These are phyloP conservation scores for Hsuehochloa calcarea DNA, from an alignment of 176 grass and related monocot species.

Conservation along the genomic window DNA sequence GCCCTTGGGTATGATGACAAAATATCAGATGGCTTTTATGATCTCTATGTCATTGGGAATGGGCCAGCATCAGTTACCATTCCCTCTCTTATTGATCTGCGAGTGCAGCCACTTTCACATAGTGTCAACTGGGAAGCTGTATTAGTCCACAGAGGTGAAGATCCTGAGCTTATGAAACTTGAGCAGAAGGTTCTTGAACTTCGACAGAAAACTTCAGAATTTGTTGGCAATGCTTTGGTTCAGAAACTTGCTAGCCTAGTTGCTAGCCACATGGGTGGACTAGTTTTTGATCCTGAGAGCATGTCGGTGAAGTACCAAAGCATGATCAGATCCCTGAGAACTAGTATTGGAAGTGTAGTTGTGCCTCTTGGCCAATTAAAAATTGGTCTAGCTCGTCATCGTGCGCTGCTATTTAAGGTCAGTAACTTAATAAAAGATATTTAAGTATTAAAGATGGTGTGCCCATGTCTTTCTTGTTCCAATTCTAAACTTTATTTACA, in stretches of 20 bases:
- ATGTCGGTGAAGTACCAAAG: slow-evolving; percentile 57
- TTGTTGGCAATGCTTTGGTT: slow-evolving; percentile 61
- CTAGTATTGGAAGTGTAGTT: slow-evolving; percentile 56
- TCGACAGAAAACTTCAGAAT: slow-evolving; percentile 52
- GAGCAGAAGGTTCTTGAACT: slow-evolving; percentile 59
- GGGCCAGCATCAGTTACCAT: slow-evolving; percentile 47
- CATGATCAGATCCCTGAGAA: slow-evolving; percentile 58
- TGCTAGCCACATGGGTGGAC: slow-evolving; percentile 87
- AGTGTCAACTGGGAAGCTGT: slow-evolving; percentile 76
- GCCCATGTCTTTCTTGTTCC: not conserved
- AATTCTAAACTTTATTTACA: not conserved
- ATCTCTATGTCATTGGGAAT: slow-evolving; percentile 65
- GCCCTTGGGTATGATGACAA: slow-evolving; percentile 90
- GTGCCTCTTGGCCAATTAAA: slow-evolving; percentile 81
- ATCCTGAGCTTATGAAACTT: slow-evolving; percentile 74
- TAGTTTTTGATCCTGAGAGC: slow-evolving; percentile 66
- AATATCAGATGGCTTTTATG: slow-evolving; percentile 94
- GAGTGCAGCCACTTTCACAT: slow-evolving; percentile 56
- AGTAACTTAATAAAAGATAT: slow-evolving; percentile 24
- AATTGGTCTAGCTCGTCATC: slow-evolving; percentile 88
- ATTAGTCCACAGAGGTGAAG: slow-evolving; percentile 88
- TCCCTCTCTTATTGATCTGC: slow-evolving; percentile 77
- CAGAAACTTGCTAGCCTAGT: slow-evolving; percentile 76
- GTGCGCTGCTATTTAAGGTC: slow-evolving; percentile 96
- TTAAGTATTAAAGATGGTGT: slow-evolving; percentile 12